Percentiles rank a stretch among this genome's conserved stretches.
phyloP scores from a whole-genome alignment of 2,329 filamentous ascomycete genomes.

The Penicillium sp. region DNA sequence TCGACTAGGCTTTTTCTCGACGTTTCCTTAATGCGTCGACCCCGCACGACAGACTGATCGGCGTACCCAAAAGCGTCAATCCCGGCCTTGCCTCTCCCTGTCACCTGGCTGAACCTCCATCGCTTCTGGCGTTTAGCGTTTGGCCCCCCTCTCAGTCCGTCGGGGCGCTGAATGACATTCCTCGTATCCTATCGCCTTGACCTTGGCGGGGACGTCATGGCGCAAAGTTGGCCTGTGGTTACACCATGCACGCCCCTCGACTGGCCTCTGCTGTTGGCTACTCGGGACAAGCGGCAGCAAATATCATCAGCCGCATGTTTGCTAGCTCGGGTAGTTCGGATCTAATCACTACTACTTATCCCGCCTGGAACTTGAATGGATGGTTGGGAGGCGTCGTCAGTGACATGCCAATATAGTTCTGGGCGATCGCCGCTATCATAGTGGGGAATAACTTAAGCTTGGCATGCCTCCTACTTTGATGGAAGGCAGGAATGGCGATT shows the following conservation, averaged over 20 bases:
- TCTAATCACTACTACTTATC: not conserved
- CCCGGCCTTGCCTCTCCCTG: constrained; percentile 3
- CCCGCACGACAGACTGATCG: constrained; percentile 14
- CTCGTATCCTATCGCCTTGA: constrained; percentile 22
- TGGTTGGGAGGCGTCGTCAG: not conserved
- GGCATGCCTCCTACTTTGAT: not conserved
- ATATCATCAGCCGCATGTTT: not conserved
- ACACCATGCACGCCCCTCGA: constrained; percentile 12
- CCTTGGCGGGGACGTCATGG: constrained; percentile 33
- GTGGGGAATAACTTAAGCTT: no score
- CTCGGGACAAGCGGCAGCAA: not conserved
- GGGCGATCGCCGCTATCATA: no score
- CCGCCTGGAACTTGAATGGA: not conserved
- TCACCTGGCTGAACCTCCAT: not conserved
- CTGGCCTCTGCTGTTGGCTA: not conserved
- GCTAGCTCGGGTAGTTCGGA: not conserved
- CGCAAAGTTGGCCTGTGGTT: constrained; percentile 11
- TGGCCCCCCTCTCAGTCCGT: not conserved
- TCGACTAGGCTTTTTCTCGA: constrained; percentile 29
- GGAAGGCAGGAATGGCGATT: not conserved
- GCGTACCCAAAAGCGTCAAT: constrained; percentile 12
- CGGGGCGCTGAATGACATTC: not conserved
- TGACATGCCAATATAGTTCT: not conserved
- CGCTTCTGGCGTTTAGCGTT: not conserved
- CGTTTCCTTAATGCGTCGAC: constrained; percentile 10